Percentiles rank a stretch among this genome's conserved stretches.
phyloP scores from a whole-genome alignment of 2,329 filamentous ascomycete genomes.

The Alternaria atra region DNA sequence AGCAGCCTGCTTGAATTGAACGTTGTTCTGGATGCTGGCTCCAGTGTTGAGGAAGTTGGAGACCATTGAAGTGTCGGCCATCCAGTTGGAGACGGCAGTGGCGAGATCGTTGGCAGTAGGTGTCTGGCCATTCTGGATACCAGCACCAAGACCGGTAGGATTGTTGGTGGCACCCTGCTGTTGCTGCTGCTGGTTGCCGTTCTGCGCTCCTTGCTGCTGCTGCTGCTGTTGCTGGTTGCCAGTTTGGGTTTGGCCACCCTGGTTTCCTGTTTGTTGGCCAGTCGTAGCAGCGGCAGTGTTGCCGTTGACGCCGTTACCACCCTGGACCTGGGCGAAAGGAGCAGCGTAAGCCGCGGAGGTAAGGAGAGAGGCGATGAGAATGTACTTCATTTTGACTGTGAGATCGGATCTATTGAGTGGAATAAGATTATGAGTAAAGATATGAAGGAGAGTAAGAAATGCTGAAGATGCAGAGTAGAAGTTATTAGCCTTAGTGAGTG shows the following conservation, averaged over 20 bases:
- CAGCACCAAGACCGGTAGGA: slow-evolving; percentile 28
- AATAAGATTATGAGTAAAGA: slow-evolving; percentile 20
- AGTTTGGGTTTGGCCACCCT: slow-evolving; percentile 15
- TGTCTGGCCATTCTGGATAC: slow-evolving; percentile 34
- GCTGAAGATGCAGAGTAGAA: slow-evolving; percentile 26
- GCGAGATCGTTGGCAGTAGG: slow-evolving; percentile 41
- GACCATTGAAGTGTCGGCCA: slow-evolving; percentile 50
- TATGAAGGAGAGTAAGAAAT: slow-evolving; percentile 20
- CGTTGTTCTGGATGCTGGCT: slow-evolving; percentile 44
- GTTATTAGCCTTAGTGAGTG: slow-evolving; percentile 38
- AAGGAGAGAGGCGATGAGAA: slow-evolving; percentile 46
- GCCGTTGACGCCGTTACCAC: slow-evolving; percentile 10
- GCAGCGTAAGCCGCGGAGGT: slow-evolving; percentile 44
- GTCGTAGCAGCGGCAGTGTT: slow-evolving; percentile 14
- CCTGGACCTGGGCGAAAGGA: slow-evolving; percentile 35
- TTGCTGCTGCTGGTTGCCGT: slow-evolving; percentile 4
- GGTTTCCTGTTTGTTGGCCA: slow-evolving; percentile 14
- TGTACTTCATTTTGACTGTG: slow-evolving; percentile 47
- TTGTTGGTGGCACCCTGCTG: slow-evolving; percentile 6
- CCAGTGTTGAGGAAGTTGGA: slow-evolving; percentile 51
- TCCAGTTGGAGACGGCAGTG: slow-evolving; percentile 50
- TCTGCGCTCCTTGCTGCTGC: not conserved
- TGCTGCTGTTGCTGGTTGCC: not conserved
- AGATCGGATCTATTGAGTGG: slow-evolving; percentile 29
- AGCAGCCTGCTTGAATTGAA: slow-evolving; percentile 49